Evolutionary conservation across 805 yeast species (phyloP), one percentile per base, ranked within the genome.

Genomic region (Wickerhamomyces queroliae): DNA sequence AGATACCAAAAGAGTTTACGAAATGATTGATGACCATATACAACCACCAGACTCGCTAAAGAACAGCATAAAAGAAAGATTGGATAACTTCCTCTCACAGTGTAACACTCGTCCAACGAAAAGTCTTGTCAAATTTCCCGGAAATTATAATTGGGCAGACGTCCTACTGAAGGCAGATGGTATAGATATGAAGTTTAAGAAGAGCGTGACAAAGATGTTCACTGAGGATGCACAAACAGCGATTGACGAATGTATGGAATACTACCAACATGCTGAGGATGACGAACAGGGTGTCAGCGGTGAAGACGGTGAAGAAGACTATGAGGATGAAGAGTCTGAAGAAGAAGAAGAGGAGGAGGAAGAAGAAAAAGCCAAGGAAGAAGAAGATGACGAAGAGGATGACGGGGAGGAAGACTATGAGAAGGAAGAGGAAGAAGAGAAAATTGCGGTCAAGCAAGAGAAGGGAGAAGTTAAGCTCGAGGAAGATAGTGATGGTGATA

Each of bases 361-460:
- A 8, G 20, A 17, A 28, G 15, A 16, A 16, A 28, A 28, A 10
- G 3, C 10, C 9, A 12, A 28, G 6, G 20, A 28, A 9, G 15
- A 28, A 5, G 9, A 6, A 17, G 13, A 6, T 16, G 13, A n/a
- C 20, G 10, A 28, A 28, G 11, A 7, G 5, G 17, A 17, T 5
- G 10, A 13, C 3, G 7, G 7, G 3, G 13, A 16, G 13, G 46
- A 36, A 18, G 45, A 37, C 3, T 42, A 38, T 5, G 47, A 45
- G 17, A 37, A 22, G 15, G 10, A 24, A 10, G 39, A 25, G n/a
- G 37, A 40, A 6, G 11, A 22, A 10, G 27, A 17, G 26, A 28
- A 25, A 15, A 39, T 25, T 20, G 24, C 35, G 6, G 15, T 3
- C 2, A 33, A 20, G 20, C 13, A 26, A 20, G 27, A 34, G 20